phyloP scores from a whole-genome alignment of 2,329 filamentous ascomycete species.

The Fusarium stilboides region DNA sequence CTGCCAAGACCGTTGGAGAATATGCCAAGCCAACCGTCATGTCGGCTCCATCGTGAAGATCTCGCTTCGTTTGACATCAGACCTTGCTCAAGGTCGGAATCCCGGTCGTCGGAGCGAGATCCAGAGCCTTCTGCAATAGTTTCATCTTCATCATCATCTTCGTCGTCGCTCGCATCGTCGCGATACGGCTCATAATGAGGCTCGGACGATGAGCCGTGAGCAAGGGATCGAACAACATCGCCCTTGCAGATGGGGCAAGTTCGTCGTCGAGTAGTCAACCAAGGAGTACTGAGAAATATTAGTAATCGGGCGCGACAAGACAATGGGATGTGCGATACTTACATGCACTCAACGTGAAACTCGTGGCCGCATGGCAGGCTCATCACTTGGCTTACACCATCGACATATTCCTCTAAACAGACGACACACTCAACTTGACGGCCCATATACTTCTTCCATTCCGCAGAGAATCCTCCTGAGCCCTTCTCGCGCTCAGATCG shows the following conservation, averaged over 20 bases:
- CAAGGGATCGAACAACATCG: constrained; percentile 85
- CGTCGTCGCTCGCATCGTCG: constrained; percentile 63
- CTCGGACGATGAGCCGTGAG: constrained; percentile 66
- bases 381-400: constrained; percentile 96
- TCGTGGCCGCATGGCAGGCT: constrained; percentile 97
- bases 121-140: constrained; percentile 56
- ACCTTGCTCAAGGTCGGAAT: constrained; percentile 63
- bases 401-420: constrained; percentile 95
- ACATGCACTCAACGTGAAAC: constrained; percentile 99
- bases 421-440: constrained; percentile 91
- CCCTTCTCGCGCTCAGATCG: constrained; percentile 66
- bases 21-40: constrained; percentile 57
- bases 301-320: neutral
- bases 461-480: constrained; percentile 57
- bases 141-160: constrained; percentile 61
- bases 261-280: constrained; percentile 93
- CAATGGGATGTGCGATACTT: constrained; percentile 62
- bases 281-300: constrained; percentile 80
- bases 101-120: constrained; percentile 51
- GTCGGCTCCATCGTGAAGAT: constrained; percentile 44
- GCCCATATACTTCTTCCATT: constrained; percentile 78
- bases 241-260: constrained; percentile 99
- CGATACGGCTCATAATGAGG: constrained; percentile 69
- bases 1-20: constrained; percentile 54
- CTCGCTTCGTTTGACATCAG: constrained; percentile 45